Evolutionary conservation across 2,329 filamentous ascomycete species (phyloP), one percentile per base, ranked within the genome.

Genomic region (Fusarium odoratissimum): DNA sequence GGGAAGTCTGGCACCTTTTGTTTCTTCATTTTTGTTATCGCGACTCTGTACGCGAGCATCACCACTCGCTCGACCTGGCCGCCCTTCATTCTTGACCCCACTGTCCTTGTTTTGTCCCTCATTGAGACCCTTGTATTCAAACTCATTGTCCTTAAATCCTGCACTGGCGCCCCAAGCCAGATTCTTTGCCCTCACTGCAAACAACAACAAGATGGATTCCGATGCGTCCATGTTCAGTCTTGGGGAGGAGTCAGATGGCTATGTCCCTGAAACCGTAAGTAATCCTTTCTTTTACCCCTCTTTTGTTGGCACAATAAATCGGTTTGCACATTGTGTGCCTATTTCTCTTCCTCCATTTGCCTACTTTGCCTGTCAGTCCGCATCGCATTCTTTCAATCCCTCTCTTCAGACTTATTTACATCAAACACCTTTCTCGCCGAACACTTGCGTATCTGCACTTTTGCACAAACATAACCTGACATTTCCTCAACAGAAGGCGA

Each of bases 201-300:
- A 45, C 49, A 54, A 59, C 56, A 70, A 73, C 81, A 83, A 77
- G 55, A 90, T 90, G 88, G 86, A 87, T 75, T 89, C 86, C 69
- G 87, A 90, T 69, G 82, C 82, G 46, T 87, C 90, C 81, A 90
- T 62, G 90, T 83, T 82, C 72, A 83, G 80, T 65, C 60, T 81
- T 33, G 82, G 76, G 55, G 82, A 84, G 40, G 83, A 85, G 65
- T 85, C 83, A 28, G 83, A 84, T 63, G 83, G 76, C 72, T 85
- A 77, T 65, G 80, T 79, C 56, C 83, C 83, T n/a, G 76, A 83
- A 69, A 76, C 76, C 54, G 83, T 84, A 71, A 77, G 83, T 78
- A 55, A 56, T 62, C 58, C 33, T 40, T 41, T 30, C 6, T 11
- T 42, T 55, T 57, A 19, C 55, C 38, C 55, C 45, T 63, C 60